Evolutionary conservation across 805 yeast genomes (phyloP).

Genomic region (Isabelozyma pseudorhagii): DNA sequence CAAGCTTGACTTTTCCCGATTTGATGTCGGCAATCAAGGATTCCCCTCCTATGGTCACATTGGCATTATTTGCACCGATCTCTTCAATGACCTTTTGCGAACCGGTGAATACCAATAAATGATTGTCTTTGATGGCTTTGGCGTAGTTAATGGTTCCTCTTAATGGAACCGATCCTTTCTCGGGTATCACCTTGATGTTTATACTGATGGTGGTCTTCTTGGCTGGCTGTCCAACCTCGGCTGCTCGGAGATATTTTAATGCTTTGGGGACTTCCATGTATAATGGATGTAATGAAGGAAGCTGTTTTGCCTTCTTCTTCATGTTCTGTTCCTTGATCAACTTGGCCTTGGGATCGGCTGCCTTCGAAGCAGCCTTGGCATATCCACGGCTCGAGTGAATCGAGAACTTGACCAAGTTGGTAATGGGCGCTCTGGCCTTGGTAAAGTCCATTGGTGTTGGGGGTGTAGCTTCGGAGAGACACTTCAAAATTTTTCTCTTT

Average conservation of each 20-base stretch:
- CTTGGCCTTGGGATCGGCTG: conserved; percentile 16
- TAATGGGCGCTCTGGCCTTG: neutral
- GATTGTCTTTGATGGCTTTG: conserved; percentile 62
- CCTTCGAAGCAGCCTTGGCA: conserved; percentile 7
- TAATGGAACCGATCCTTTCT: conserved; percentile 74
- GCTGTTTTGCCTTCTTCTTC: conserved; percentile 29
- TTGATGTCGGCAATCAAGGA: conserved; percentile 64
- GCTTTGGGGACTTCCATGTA: conserved; percentile 74
- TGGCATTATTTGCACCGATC: conserved; percentile 51
- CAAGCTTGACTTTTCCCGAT: conserved; percentile 45
- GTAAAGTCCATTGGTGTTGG: neutral
- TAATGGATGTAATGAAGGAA: conserved; percentile 50
- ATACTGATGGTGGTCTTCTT: conserved; percentile 65
- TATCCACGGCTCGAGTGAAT: conserved; percentile 1
- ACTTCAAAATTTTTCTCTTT: neutral
- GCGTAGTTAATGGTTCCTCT: conserved; percentile 73
- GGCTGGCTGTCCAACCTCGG: conserved; percentile 82
- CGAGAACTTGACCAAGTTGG: neutral
- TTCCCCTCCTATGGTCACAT: conserved; percentile 61
- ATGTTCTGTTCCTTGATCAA: conserved; percentile 20
- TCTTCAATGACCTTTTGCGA: conserved; percentile 49
- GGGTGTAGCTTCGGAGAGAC: neutral
- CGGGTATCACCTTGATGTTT: conserved; percentile 62
- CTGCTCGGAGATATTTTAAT: conserved; percentile 75
- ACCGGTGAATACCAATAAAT: conserved; percentile 66